Conservation (phyloP, 2,329 filamentous ascomycete genomes). For the Pseudonectria foliicola region DNA sequence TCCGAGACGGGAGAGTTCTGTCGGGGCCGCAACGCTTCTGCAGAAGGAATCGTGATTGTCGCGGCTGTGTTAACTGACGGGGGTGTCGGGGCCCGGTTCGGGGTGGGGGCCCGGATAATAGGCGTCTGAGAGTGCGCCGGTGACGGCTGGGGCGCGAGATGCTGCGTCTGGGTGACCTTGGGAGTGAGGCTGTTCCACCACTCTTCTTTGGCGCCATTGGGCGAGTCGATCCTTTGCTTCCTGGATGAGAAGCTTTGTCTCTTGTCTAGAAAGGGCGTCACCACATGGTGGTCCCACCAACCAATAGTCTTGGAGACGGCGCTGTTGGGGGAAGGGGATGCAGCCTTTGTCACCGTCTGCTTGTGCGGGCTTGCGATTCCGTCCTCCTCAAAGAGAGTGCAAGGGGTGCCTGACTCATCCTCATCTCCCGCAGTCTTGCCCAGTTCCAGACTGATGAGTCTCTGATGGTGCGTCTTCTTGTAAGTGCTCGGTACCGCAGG, state of each 20-base stretch:
- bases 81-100: slow-evolving; percentile 27
- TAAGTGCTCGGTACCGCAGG: slow-evolving; percentile 47
- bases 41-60: slow-evolving; percentile 13
- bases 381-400: slow-evolving; percentile 66
- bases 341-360: slow-evolving; percentile 31
- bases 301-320: slow-evolving; percentile 55
- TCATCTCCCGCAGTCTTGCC: slow-evolving; percentile 30
- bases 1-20: slow-evolving; percentile 20
- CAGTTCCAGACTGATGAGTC: slow-evolving; percentile 30
- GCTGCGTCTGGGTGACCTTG: slow-evolving; percentile 10
- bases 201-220: slow-evolving; percentile 24
- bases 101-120: slow-evolving; percentile 31
- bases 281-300: slow-evolving; percentile 69
- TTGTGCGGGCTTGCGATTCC: slow-evolving; percentile 36
- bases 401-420: slow-evolving; percentile 49
- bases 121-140: slow-evolving; percentile 23
- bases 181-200: slow-evolving; percentile 29
- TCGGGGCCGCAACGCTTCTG: slow-evolving; percentile 9
- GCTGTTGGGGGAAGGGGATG: slow-evolving; percentile 36
- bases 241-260: slow-evolving; percentile 36
- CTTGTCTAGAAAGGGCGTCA: slow-evolving; percentile 56
- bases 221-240: slow-evolving; percentile 25
- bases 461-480: slow-evolving; percentile 26
- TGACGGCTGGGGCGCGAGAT: slow-evolving; percentile 10
- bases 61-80: slow-evolving; percentile 8